Conservation (phyloP, 2,329 filamentous ascomycete genomes). For the Chalaropsis thielavioides region DNA sequence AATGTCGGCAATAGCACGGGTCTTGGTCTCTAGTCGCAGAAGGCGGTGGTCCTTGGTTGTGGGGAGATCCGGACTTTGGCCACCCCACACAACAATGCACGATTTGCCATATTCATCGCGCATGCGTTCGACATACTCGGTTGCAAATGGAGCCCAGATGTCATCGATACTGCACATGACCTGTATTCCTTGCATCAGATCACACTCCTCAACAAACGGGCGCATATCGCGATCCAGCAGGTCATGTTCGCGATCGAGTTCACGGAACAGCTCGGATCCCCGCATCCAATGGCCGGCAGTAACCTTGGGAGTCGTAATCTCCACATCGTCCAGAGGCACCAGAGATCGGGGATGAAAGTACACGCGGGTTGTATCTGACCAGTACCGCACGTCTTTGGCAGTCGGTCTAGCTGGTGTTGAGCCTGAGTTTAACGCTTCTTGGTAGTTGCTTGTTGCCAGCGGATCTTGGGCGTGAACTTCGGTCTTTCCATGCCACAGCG, state of each 20-base stretch:
- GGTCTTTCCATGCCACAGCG: slow-evolving; percentile 7
- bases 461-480: slow-evolving; percentile 34
- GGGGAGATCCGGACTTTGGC: slow-evolving; percentile 40
- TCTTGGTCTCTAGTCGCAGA: slow-evolving; percentile 56
- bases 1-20: slow-evolving; percentile 54
- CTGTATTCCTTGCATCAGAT: slow-evolving; percentile 81
- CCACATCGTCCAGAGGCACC: slow-evolving; percentile 75
- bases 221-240: slow-evolving; percentile 81
- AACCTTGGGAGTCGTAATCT: slow-evolving; percentile 33
- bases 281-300: slow-evolving; percentile 68
- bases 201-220: slow-evolving; percentile 81
- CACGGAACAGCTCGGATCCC: slow-evolving; percentile 61
- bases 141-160: slow-evolving; percentile 66
- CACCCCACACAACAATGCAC: slow-evolving; percentile 73
- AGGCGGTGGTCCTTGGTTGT: slow-evolving; percentile 22
- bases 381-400: slow-evolving; percentile 67
- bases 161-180: slow-evolving; percentile 58
- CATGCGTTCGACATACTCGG: slow-evolving; percentile 59
- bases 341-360: slow-evolving; percentile 84
- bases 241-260: slow-evolving; percentile 66
- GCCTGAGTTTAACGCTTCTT: slow-evolving; percentile 63
- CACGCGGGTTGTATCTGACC: slow-evolving; percentile 90
- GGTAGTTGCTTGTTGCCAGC: slow-evolving; percentile 56
- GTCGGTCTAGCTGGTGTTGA: slow-evolving; percentile 48
- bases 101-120: slow-evolving; percentile 85